Base-by-base conservation (phyloP, 192 early-diverging fungal genomes). In the Linderina pennispora region DNA sequence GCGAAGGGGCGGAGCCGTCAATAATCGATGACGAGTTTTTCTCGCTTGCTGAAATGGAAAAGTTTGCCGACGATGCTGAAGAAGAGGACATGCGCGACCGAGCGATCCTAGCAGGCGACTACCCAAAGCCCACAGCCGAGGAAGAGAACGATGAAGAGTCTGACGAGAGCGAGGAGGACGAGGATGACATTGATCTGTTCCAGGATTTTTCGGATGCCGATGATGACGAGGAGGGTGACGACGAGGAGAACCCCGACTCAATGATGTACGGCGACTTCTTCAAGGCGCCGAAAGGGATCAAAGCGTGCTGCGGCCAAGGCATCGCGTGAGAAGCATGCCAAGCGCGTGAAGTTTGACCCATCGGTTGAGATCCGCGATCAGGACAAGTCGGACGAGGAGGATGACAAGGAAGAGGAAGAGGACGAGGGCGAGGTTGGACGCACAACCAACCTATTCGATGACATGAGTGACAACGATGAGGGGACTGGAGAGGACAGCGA, bases 11-110 rank as follows among this genome's bases (percentile, higher is more conserved):
- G 10, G 74, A 76, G 52, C 54, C 40, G 2, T 85, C 86, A 19
- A 79, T 83, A 38, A 65, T 98, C 0, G 92, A 95, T 54, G 93
- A 98, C 64, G 84, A 93, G 14, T 97, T 97, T 55, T 98, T 98
- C 58, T 82, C 78, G n/a, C 57, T 89, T n/a, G 77, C 75, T 9
- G 88, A 95, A 46, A 79, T 96, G 77, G 88, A 90, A 22, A 62
- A 73, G 50, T 97, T 97, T 77, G 91, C 90, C 14, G 84, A 90
- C 43, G 84, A 92, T 51, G 62, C 75, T 15, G 77, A 77, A 28
- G 51, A 76, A 15, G 62, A 65, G 23, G 68, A 72, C 26, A 50
- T 57, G 62, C 53, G 57, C 20, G 65, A 76, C 20, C 60, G 73
- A 21, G 77, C 79, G 18, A 78, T 77, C 52, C 35, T 69, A 23